Evolutionary conservation across 805 yeast species (phyloP).

Genomic region (Candida railenensis): DNA sequence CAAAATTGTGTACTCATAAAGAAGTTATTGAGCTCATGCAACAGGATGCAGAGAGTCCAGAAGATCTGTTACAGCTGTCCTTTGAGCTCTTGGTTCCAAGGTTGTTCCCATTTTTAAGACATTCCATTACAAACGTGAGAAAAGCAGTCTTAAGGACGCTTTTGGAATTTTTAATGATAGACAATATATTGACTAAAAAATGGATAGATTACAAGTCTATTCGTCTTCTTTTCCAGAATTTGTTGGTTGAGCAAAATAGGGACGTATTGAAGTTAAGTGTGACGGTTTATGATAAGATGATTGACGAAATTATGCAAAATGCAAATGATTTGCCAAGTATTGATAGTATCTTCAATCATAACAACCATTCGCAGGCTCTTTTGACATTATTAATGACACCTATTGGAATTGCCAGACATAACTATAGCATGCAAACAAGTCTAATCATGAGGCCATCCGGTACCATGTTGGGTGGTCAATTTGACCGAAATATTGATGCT

Average conservation of each 20-base stretch:
- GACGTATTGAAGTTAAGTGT: constrained; percentile 66
- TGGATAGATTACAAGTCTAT: constrained; percentile 81
- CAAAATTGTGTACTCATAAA: constrained; percentile 79
- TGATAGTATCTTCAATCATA: constrained; percentile 36
- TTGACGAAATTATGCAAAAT: constrained; percentile 43
- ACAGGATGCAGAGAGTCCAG: constrained; percentile 34
- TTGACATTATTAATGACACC: constrained; percentile 83
- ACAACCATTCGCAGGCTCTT: constrained; percentile 55
- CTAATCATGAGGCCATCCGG: constrained; percentile 82
- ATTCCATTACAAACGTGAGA: constrained; percentile 88
- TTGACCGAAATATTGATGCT: neutral
- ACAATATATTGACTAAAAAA: constrained; percentile 48
- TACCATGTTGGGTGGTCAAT: constrained; percentile 25
- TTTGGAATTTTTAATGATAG: constrained; percentile 65
- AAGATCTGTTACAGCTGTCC: constrained; percentile 30
- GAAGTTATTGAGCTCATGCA: constrained; percentile 75
- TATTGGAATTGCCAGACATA: constrained; percentile 87
- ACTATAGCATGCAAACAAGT: constrained; percentile 77
- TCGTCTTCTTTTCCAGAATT: constrained; percentile 79
- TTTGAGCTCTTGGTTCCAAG: constrained; percentile 83
- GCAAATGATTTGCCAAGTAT: constrained; percentile 35
- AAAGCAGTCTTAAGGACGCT: constrained; percentile 82
- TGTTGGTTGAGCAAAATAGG: constrained; percentile 83
- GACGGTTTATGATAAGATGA: constrained; percentile 56
- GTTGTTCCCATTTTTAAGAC: constrained; percentile 88